Evolutionary conservation across 2,329 filamentous ascomycete genomes (phyloP).

Genomic region (Clonostachys solani): DNA sequence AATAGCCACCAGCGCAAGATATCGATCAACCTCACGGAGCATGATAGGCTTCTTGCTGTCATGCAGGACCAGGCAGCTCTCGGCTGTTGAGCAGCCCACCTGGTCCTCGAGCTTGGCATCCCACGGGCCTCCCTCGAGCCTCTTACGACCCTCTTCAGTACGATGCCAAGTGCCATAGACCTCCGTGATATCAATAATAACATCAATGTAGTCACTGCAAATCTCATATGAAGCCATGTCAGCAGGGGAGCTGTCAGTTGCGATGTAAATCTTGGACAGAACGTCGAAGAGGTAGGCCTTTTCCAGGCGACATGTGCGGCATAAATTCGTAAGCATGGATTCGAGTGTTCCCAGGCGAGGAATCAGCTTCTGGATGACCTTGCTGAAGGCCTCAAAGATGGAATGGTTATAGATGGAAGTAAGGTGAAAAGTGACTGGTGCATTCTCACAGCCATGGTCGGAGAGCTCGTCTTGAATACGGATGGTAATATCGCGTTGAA

Average conservation of each 20-base stretch:
- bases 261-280: constrained; percentile 97
- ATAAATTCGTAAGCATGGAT: constrained; percentile 88
- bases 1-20: constrained; percentile 77
- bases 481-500: constrained; percentile 94
- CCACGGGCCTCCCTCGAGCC: constrained; percentile 57
- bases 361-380: constrained; percentile 96
- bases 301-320: constrained; percentile 90
- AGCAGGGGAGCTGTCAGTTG: constrained; percentile 87
- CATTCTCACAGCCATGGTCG: constrained; percentile 89
- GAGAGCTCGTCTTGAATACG: constrained; percentile 94
- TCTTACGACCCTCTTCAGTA: constrained; percentile 46
- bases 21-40: constrained; percentile 66
- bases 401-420: constrained; percentile 98
- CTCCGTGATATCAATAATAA: constrained; percentile 95
- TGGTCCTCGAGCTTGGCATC: constrained; percentile 60
- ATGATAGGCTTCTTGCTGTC: constrained; percentile 62
- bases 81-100: constrained; percentile 60
- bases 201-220: constrained; percentile 97
- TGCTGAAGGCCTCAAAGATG: constrained; percentile 97
- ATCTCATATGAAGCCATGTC: constrained; percentile 98
- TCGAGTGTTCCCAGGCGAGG: constrained; percentile 91
- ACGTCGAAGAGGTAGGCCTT: constrained; percentile 99
- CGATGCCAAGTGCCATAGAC: constrained; percentile 79
- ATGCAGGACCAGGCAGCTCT: constrained; percentile 64
- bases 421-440: constrained; percentile 89